Conservation (phyloP, 495 filamentous ascomycete genomes). For the Aspergillus haitiensis region DNA sequence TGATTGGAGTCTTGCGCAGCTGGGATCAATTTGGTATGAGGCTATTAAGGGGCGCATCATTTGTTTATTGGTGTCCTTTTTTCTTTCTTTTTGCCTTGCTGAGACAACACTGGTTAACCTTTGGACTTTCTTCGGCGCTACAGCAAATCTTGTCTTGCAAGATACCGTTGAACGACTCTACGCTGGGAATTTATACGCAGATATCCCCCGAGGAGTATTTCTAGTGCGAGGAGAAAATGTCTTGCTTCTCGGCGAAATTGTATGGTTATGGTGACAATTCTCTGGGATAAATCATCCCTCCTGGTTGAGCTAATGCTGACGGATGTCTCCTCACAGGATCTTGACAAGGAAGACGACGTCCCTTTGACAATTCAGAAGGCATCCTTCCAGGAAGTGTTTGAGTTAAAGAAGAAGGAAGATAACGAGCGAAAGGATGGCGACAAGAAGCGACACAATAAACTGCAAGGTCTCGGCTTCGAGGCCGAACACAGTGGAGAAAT, state of each 20-base stretch:
- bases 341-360: constrained; percentile 90
- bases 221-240: constrained; percentile 94
- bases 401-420: constrained; percentile 68
- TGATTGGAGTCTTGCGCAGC: constrained; percentile 87
- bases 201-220: constrained; percentile 78
- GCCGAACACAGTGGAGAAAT: constrained; percentile 79
- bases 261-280: constrained; percentile 34
- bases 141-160: constrained; percentile 92
- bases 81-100: neutral
- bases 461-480: constrained; percentile 80
- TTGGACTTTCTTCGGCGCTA: constrained; percentile 16
- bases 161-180: constrained; percentile 87
- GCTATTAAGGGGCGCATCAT: constrained; percentile 11
- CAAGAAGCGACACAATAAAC: constrained; percentile 65
- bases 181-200: constrained; percentile 70
- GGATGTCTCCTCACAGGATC: constrained; percentile 54
- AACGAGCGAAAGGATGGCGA: constrained; percentile 67
- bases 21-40: constrained; percentile 96
- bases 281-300: neutral
- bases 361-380: constrained; percentile 68
- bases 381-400: constrained; percentile 66
- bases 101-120: constrained; percentile 20
- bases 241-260: constrained; percentile 85
- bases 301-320: constrained; percentile 1
- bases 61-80: neutral